Evolutionary conservation across 208 protist genomes (phyloP).

Genomic region (Leptomonas pyrrhocoris): DNA sequence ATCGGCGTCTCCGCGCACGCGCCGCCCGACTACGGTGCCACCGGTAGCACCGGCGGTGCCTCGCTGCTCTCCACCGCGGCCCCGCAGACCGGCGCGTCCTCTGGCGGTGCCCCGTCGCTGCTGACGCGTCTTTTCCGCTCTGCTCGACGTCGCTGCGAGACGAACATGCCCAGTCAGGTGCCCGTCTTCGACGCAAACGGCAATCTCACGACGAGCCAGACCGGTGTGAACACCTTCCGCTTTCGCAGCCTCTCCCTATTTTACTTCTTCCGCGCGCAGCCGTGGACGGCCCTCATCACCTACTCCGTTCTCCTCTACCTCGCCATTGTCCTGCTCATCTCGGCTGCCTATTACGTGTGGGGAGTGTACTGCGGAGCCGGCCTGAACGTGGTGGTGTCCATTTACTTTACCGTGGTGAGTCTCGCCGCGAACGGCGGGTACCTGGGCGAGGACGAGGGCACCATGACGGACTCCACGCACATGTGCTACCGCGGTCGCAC

Average conservation of each 20-base stretch:
- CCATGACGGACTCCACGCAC: slow-evolving; percentile 63
- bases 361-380: slow-evolving; percentile 54
- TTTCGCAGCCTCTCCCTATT: slow-evolving; percentile 76
- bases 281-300: slow-evolving; percentile 59
- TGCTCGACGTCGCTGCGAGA: slow-evolving; percentile 10
- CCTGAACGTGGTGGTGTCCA: slow-evolving; percentile 42
- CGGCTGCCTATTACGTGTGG: slow-evolving; percentile 64
- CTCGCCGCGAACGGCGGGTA: slow-evolving; percentile 88
- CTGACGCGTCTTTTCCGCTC: slow-evolving; percentile 14
- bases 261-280: slow-evolving; percentile 61
- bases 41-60: slow-evolving; percentile 5
- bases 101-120: background rate
- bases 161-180: slow-evolving; percentile 29
- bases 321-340: slow-evolving; percentile 56
- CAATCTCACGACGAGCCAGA: slow-evolving; percentile 53
- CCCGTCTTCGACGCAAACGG: slow-evolving; percentile 79
- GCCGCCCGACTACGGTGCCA: slow-evolving; percentile 19
- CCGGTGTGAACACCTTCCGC: slow-evolving; percentile 69
- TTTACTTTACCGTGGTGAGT: slow-evolving; percentile 87
- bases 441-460: slow-evolving; percentile 67
- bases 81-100: background rate
- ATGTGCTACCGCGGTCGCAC: slow-evolving; percentile 78
- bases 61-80: slow-evolving; percentile 14
- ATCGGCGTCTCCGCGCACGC: slow-evolving; percentile 16
- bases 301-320: slow-evolving; percentile 75